Conservation (phyloP, 306 rosid genomes). For the Corylus avellana region DNA sequence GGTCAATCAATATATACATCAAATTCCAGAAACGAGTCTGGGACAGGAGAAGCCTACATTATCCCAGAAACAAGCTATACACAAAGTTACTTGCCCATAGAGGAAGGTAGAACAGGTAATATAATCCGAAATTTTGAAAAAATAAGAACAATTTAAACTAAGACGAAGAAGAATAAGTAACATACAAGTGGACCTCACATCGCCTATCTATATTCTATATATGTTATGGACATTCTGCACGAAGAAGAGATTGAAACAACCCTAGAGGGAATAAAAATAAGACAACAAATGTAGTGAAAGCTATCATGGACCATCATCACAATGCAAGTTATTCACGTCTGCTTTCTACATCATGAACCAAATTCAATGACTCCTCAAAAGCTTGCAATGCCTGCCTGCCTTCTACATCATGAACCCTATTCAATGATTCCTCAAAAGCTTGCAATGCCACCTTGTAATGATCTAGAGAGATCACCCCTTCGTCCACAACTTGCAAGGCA, state of each 20-base stretch:
- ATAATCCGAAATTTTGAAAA: not conserved
- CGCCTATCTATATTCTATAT: not conserved
- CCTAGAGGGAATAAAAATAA: not conserved
- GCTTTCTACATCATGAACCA: slow-evolving; percentile 1
- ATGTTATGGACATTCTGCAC: slow-evolving; percentile 7
- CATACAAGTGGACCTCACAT: not conserved
- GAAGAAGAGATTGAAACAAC: not conserved
- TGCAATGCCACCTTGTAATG: slow-evolving; percentile 78
- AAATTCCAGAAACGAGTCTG: not conserved
- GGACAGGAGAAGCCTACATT: not conserved
- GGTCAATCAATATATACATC: not conserved
- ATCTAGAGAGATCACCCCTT: slow-evolving; percentile 73
- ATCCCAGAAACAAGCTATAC: not conserved
- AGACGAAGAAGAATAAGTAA: not conserved
- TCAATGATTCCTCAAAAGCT: slow-evolving; percentile 74
- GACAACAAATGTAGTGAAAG: not conserved
- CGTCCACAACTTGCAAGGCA: slow-evolving; percentile 89
- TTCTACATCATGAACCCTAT: slow-evolving; percentile 74
- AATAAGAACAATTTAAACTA: not conserved
- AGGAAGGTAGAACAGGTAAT: not conserved
- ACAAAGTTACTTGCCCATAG: not conserved
- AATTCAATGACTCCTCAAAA: slow-evolving; percentile 8
- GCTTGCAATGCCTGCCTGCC: slow-evolving; percentile 38
- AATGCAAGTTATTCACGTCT: not conserved
- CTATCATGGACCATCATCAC: not conserved